phyloP scores from a whole-genome alignment of 345 rosid genomes.

The Ceriops decandra region DNA sequence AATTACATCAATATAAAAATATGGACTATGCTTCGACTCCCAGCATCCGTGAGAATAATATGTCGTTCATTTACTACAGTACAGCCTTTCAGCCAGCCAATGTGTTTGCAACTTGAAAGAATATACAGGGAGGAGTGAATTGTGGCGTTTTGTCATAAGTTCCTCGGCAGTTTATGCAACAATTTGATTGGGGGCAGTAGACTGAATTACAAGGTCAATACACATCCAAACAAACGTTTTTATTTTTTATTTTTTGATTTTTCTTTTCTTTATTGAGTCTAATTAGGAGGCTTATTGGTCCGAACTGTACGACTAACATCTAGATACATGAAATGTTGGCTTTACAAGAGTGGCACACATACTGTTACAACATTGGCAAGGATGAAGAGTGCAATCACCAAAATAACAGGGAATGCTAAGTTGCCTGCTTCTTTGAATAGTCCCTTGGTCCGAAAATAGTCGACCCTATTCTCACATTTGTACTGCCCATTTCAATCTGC shows the following conservation, averaged over 20 bases:
- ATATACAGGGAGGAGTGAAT: not conserved
- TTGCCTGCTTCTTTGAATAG: constrained; percentile 42
- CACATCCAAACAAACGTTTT: not conserved
- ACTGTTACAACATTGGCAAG: not conserved
- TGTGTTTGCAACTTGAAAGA: too few species aligned
- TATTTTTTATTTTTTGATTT: too few species aligned
- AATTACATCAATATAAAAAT: too few species aligned
- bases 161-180: not conserved
- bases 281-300: too few species aligned
- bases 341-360: not conserved
- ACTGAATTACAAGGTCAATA: not conserved
- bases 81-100: too few species aligned
- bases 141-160: not conserved
- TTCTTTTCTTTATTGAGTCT: too few species aligned
- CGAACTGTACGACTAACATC: too few species aligned
- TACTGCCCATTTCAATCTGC: constrained; percentile 94
- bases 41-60: too few species aligned
- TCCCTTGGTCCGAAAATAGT: constrained; percentile 89
- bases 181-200: not conserved
- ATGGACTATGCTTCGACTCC: too few species aligned
- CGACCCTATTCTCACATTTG: constrained; percentile 86
- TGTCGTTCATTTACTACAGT: too few species aligned
- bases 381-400: not conserved
- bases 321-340: too few species aligned
- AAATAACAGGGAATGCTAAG: not conserved